These are phyloP conservation scores for Dentipellis fragilis DNA, from an alignment of 768 basidiomycete genomes.

Conservation along the genomic window DNA sequence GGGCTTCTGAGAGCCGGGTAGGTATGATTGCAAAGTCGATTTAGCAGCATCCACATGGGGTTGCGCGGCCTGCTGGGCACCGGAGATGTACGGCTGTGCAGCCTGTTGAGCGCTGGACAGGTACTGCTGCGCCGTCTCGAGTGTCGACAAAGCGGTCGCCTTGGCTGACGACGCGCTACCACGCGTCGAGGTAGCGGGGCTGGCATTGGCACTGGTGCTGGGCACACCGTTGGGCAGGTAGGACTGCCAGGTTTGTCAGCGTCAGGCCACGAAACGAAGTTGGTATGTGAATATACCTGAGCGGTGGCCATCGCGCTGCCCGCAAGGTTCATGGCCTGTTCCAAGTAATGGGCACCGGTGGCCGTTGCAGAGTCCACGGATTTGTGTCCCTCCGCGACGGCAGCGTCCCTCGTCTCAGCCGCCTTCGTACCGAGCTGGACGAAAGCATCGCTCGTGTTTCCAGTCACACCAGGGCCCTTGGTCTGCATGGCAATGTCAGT, in stretches of 20 bases:
- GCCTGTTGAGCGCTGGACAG: not conserved
- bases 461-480: conserved; percentile 5
- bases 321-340: conserved; percentile 43
- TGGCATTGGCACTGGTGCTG: conserved; percentile 19
- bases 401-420: conserved; percentile 34
- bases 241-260: conserved; percentile 1
- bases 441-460: conserved; percentile 12
- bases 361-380: conserved; percentile 39
- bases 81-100: conserved; percentile 18
- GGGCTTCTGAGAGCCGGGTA: not conserved
- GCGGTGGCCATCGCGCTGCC: conserved; percentile 33
- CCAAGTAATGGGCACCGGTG: conserved; percentile 37
- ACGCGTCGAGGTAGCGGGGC: conserved; percentile 22
- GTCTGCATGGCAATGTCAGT: not conserved
- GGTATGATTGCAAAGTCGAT: conserved; percentile 25
- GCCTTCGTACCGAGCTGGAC: conserved; percentile 20
- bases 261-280: too few relatives aligned
- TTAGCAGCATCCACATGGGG: conserved; percentile 32
- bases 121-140: conserved; percentile 21
- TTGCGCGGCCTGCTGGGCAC: conserved; percentile 19
- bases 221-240: conserved; percentile 10
- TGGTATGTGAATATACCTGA: conserved; percentile 26
- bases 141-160: conserved; percentile 20
- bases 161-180: conserved; percentile 21
- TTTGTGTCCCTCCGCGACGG: conserved; percentile 45